These are phyloP conservation scores for Neurospora sp. DNA, from an alignment of 495 filamentous ascomycete genomes.

Conservation along the genomic window DNA sequence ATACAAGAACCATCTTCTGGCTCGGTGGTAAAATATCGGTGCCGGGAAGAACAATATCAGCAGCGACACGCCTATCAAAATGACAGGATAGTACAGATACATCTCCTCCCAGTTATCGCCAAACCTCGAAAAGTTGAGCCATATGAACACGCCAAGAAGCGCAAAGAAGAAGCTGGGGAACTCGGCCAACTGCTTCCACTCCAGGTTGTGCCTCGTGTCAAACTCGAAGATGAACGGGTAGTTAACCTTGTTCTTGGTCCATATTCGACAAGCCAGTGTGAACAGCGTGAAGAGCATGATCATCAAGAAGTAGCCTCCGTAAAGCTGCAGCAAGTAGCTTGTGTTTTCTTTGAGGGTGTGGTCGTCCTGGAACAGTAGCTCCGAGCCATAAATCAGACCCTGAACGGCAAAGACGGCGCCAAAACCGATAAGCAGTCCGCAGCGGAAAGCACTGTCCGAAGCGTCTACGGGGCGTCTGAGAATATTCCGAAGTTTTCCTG, in stretches of 20 bases:
- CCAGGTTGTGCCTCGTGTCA: slow-evolving; percentile 70
- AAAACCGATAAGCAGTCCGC: slow-evolving; percentile 66
- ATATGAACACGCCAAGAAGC: slow-evolving; percentile 69
- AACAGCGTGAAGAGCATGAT: slow-evolving; percentile 67
- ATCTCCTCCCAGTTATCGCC: slow-evolving; percentile 45
- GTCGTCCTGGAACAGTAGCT: slow-evolving; percentile 44
- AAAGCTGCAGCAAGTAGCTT: slow-evolving; percentile 74
- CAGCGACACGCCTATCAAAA: slow-evolving; percentile 58
- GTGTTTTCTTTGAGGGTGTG: slow-evolving; percentile 40
- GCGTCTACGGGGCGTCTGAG: slow-evolving; percentile 55
- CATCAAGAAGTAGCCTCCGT: slow-evolving; percentile 74
- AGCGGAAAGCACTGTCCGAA: slow-evolving; percentile 63
- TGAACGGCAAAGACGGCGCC: slow-evolving; percentile 66
- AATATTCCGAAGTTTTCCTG: slow-evolving; percentile 68
- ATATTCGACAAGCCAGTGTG: slow-evolving; percentile 68
- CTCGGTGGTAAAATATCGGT: slow-evolving; percentile 62
- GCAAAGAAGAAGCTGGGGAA: slow-evolving; percentile 70
- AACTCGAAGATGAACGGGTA: slow-evolving; percentile 96
- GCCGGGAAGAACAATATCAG: slow-evolving; percentile 65
- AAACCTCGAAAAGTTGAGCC: slow-evolving; percentile 70
- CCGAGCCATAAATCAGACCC: slow-evolving; percentile 55
- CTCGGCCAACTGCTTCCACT: slow-evolving; percentile 85
- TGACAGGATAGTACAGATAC: slow-evolving; percentile 82
- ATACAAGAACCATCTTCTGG: slow-evolving; percentile 73
- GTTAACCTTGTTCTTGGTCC: slow-evolving; percentile 78